These are phyloP conservation scores for Saussurea involucrata DNA, from an alignment of 129 eudicot genomes.

Conservation along the genomic window DNA sequence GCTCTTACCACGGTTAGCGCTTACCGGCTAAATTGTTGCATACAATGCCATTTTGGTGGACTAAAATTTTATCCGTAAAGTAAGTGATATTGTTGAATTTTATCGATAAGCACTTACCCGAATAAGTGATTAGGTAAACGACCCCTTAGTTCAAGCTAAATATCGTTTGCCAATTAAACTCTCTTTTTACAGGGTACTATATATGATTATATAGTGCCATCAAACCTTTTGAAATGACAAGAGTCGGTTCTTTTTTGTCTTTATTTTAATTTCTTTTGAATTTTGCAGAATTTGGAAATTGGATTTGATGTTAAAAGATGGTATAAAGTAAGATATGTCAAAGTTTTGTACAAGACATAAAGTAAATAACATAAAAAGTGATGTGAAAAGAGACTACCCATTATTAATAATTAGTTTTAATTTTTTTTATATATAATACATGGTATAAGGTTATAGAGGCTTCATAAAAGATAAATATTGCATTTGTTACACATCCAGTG, in stretches of 20 bases:
- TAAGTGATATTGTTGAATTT: too few relatives aligned
- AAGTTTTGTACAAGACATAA: neutral
- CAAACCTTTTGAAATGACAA: neutral
- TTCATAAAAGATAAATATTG: too few relatives aligned
- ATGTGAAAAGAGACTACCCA: neutral
- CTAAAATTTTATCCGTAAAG: too few relatives aligned
- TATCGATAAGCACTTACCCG: too few relatives aligned
- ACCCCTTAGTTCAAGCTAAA: neutral
- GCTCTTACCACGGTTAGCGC: too few relatives aligned
- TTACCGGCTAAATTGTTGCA: too few relatives aligned
- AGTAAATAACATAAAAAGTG: neutral
- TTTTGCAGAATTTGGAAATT: neutral
- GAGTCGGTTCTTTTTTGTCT: neutral
- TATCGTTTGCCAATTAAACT: neutral
- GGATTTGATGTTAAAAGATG: neutral
- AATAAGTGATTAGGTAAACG: too few relatives aligned
- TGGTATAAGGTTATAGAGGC: too few relatives aligned
- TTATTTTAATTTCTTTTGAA: neutral
- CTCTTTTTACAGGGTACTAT: neutral
- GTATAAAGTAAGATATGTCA: neutral
- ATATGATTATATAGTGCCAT: neutral
- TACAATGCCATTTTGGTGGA: too few relatives aligned
- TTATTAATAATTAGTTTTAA: neutral
- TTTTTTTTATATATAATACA: too few relatives aligned
- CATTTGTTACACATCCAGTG: too few relatives aligned